phyloP scores from a whole-genome alignment of 495 filamentous ascomycete species.

The Penicillium taxi region DNA sequence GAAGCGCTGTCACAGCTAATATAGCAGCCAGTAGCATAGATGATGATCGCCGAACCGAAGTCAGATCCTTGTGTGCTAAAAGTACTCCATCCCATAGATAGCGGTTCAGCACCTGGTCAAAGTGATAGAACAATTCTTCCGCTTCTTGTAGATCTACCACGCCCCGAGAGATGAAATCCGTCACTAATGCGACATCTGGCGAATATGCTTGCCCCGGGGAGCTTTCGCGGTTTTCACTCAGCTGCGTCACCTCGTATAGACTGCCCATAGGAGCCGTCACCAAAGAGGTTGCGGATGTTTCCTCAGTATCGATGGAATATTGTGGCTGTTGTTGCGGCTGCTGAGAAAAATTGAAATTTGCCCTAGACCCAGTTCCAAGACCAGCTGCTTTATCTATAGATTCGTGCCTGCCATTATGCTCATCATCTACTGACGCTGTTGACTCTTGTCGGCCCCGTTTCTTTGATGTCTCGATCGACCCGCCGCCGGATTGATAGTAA shows the following conservation, averaged over 20 bases:
- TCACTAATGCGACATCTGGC: slow-evolving; percentile 33
- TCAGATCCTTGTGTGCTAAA: slow-evolving; percentile 36
- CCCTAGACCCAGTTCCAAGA: slow-evolving; percentile 10
- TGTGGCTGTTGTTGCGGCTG: slow-evolving; percentile 25
- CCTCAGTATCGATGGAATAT: slow-evolving; percentile 37
- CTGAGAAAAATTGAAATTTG: slow-evolving; percentile 12
- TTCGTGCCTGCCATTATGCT: slow-evolving; percentile 11
- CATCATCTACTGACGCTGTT: slow-evolving; percentile 33
- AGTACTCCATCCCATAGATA: slow-evolving; percentile 47
- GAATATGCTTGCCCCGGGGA: slow-evolving; percentile 29
- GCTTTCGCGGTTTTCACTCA: slow-evolving; percentile 39
- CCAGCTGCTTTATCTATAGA: slow-evolving; percentile 9
- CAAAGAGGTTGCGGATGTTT: slow-evolving; percentile 34
- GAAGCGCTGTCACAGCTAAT: slow-evolving; percentile 45
- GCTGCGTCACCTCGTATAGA: slow-evolving; percentile 52
- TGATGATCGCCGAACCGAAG: slow-evolving; percentile 40
- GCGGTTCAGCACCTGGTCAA: slow-evolving; percentile 45
- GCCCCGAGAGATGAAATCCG: slow-evolving; percentile 47
- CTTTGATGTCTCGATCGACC: slow-evolving; percentile 29
- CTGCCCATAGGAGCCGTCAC: slow-evolving; percentile 53
- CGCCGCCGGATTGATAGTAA: slow-evolving; percentile 36
- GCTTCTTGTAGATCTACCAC: slow-evolving; percentile 42
- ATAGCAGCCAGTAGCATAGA: slow-evolving; percentile 45
- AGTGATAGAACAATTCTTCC: slow-evolving; percentile 42
- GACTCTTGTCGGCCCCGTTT: slow-evolving; percentile 34